phyloP scores from a whole-genome alignment of 164 flowering plant genomes.

The Stephania japonica region DNA sequence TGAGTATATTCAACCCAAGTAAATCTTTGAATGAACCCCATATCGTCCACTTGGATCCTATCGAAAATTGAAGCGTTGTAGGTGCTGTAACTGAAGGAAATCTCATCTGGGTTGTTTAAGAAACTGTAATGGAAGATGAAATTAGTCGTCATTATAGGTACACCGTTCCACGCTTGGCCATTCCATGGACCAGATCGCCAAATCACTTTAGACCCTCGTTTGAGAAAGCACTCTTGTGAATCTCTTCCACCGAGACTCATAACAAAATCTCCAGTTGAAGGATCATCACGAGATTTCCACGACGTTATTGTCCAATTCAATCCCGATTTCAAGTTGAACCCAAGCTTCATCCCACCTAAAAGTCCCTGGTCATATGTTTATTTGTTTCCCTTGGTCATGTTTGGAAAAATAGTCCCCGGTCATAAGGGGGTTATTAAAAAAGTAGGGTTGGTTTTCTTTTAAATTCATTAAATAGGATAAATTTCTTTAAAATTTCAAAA shows the following conservation, averaged over 20 bases:
- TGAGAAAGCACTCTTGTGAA: slow-evolving; percentile 21
- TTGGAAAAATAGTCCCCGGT: no score
- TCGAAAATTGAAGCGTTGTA: not conserved
- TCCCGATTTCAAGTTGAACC: slow-evolving; percentile 31
- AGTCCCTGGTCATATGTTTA: no score
- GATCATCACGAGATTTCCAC: not conserved
- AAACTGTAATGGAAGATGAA: slow-evolving; percentile 8
- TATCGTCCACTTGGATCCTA: not conserved
- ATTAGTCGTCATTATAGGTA: slow-evolving; percentile 7
- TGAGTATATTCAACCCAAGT: no score
- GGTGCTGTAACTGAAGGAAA: not conserved
- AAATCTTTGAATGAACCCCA: no score
- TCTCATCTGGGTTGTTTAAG: slow-evolving; percentile 8
- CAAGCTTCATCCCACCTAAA: slow-evolving; percentile 27
- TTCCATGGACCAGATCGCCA: slow-evolving; percentile 30
- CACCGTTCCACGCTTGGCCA: slow-evolving; percentile 14
- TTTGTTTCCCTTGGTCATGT: no score
- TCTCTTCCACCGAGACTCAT: slow-evolving; percentile 19
- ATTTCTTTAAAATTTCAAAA: no score
- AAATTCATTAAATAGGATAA: no score
- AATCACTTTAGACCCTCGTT: not conserved
- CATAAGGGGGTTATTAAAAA: no score
- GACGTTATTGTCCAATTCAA: slow-evolving; percentile 23
- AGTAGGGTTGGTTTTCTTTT: no score
- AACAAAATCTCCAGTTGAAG: slow-evolving; percentile 28